Evolutionary conservation across 345 rosid species (phyloP), one percentile per base, ranked within the genome.

Genomic region (Salix viminalis): DNA sequence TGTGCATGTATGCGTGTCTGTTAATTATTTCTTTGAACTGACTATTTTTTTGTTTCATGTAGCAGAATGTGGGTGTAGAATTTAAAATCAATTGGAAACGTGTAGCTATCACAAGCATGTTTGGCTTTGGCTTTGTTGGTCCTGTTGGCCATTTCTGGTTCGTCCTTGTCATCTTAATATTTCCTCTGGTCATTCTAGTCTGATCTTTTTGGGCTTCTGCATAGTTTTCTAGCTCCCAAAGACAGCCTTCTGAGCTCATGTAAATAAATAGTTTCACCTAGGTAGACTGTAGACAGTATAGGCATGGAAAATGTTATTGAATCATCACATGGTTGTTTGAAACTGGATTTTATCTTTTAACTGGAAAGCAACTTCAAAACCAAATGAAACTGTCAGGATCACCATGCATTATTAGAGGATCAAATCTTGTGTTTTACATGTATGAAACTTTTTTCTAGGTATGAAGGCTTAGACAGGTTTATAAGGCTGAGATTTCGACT

Each of bases 111-210:
- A 88, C 93, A 8, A 87, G 98, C 85, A 81, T 84, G 84, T 92
- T 90, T 77, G 97, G 94, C 39, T 84, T 92, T 83, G 91, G 89
- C 79, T 92, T 89, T 83, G 91, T 91, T 60, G 98, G 97, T 85
- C 96, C 96, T 61, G 84, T 90, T 85, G 97, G 98, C 77, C 97
- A 91, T 75, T 89, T 82, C 84, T 92, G 96, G 95, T 94, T 79
- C 37, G 92, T 87, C 78, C 76, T 76, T 69, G 15, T 41, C 4
- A 11, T 65, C 77, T 46, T 28, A 7, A 46, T 19, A 42, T 56
- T 41, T 73, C 16, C 16, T 74, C 50, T 67, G 2, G 21, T 9
- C 62, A 36, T 62, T 58, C 58, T 72, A 37, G 69, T 64, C 39
- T 67, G 62, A 28, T 71, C 37, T 76, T 66, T 36, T n/a, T 46